These are phyloP conservation scores for Eimeria necatrix DNA, from an alignment of 169 alveolate species.

Conservation along the genomic window DNA sequence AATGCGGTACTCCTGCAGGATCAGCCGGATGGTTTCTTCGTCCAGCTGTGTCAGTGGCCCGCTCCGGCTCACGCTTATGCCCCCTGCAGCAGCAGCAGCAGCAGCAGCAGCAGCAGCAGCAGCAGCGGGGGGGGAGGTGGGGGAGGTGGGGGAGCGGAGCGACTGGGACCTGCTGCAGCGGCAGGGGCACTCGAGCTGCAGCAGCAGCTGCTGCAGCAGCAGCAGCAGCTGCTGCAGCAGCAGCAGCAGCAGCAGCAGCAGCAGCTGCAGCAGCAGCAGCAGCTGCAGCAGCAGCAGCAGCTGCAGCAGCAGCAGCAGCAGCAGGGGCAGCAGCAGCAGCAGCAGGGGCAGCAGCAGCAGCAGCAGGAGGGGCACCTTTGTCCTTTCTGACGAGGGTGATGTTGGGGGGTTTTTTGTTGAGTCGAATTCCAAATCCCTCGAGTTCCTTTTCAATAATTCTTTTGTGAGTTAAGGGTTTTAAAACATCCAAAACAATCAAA, in stretches of 20 bases:
- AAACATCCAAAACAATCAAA: conserved; percentile 96
- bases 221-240: background rate
- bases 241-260: background rate
- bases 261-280: background rate
- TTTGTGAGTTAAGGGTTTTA: conserved; percentile 96
- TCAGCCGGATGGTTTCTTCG: conserved; percentile 90
- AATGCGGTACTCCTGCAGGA: conserved; percentile 94
- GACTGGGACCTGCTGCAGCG: background rate
- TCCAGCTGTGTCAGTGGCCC: conserved; percentile 88
- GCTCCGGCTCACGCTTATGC: conserved; percentile 89
- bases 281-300: background rate
- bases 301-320: conserved; percentile 67
- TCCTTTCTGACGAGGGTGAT: conserved; percentile 65
- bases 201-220: background rate
- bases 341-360: too few relatives aligned
- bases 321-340: background rate
- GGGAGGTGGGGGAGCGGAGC: background rate
- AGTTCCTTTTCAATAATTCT: conserved; percentile 96
- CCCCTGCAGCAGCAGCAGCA: conserved; percentile 86
- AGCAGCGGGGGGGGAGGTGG: background rate
- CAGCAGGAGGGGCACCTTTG: conserved; percentile 58
- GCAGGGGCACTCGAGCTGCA: background rate
- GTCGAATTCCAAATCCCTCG: conserved; percentile 98
- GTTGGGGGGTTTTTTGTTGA: conserved; percentile 96
- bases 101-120: background rate